These are phyloP conservation scores for Ceratobasidium theobromae DNA, from an alignment of 1,284 basidiomycete genomes.

Conservation along the genomic window DNA sequence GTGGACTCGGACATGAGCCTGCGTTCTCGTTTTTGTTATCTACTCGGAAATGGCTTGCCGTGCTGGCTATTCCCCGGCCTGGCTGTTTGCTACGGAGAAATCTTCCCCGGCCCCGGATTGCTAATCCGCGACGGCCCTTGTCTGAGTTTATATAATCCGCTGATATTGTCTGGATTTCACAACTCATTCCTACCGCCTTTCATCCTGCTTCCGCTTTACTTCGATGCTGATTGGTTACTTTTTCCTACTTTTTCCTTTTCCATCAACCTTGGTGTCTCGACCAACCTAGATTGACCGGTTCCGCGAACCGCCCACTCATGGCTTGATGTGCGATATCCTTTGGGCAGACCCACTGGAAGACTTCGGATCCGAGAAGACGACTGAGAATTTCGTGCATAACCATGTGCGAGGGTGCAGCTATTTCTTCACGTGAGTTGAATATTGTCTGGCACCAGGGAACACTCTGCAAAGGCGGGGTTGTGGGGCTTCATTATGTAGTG, in stretches of 20 bases:
- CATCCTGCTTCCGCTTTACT: no score
- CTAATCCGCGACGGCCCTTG: not conserved
- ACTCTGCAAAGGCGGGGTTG: no score
- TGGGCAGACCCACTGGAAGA: slow-evolving; percentile 96
- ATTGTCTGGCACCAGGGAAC: no score
- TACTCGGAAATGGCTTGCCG: no score
- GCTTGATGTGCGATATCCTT: slow-evolving; percentile 92
- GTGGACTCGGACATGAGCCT: no score
- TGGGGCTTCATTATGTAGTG: no score
- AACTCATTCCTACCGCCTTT: no score
- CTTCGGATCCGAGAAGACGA: slow-evolving; percentile 87
- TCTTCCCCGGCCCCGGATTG: no score
- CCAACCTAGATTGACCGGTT: slow-evolving; percentile 79
- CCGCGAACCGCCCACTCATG: slow-evolving; percentile 91
- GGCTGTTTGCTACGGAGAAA: no score
- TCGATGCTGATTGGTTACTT: not conserved
- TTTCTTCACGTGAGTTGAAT: slow-evolving; percentile 81
- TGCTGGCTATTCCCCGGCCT: not conserved
- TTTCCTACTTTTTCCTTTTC: not conserved
- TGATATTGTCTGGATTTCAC: no score
- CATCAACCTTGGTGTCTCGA: not conserved
- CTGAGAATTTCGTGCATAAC: slow-evolving; percentile 87
- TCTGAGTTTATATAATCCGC: no score
- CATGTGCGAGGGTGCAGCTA: slow-evolving; percentile 94
- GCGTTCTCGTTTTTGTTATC: slow-evolving; percentile 5